Base-by-base conservation (phyloP, 2,329 filamentous ascomycete species). In the Cadophora malorum region DNA sequence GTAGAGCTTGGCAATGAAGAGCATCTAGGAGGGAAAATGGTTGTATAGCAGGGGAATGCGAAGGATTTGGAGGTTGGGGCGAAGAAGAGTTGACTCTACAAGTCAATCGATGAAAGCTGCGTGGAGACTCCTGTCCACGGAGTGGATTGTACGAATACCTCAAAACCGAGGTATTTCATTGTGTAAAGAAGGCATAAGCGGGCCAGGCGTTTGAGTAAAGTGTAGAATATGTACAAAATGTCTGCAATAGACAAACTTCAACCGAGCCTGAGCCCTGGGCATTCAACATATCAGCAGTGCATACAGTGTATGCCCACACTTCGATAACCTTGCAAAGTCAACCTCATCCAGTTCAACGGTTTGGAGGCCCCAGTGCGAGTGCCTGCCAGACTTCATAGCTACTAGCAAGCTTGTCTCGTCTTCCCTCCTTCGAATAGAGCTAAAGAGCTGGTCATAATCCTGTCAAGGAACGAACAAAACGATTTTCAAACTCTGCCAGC, bases 201-300 rank as follows among this genome's bases (percentile, higher is more conserved):
- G 58, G 67, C 47, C 19, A 59, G 67, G 65, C 64, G 67, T 67
- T 58, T 45, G 59, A 50, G 45, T 35, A 58, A 65, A 66, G 47
- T 69, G 69, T 70, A 69, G 33, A 67, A 38, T 66, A 70, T 70
- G 67, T 69, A 70, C 55, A 67, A 70, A 58, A 70, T 61, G 31
- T 55, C 58, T 55, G 45, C 21, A 66, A 45, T 41, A 49, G 21
- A 58, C 23, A 64, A 64, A 23, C 10, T 35, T 56, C 52, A 38
- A 64, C 45, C 23, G 28, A 5, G 33, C 56, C 23, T 3, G 33
- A 12, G 45, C 55, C 35, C 9, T 28, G 28, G 19, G 33, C n/a
- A 58, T 7, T 8, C 14, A 1, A 3, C 31, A 58, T 23, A 38
- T 14, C 41, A 19, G 4, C 41, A 3, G 41, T 45, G 4, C 41